Base-by-base conservation (phyloP, 345 rosid species). In the Litchi chinensis region DNA sequence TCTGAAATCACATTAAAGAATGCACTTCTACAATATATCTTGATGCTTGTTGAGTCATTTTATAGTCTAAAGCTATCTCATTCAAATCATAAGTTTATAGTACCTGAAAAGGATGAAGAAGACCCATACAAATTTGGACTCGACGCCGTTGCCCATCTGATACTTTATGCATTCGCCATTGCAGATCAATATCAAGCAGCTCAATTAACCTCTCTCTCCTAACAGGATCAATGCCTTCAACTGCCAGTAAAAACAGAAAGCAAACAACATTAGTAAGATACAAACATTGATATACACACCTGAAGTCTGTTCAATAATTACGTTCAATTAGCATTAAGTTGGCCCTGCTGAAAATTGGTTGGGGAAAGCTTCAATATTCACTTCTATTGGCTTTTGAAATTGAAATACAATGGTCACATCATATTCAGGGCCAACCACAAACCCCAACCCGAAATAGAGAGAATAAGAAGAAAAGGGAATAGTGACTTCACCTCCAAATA, bases 81-180 rank as follows among this genome's bases (percentile, higher is more conserved):
- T 43, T 63, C 24, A 43, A 63, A 15, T 8, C 72, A 70, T 15
- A 85, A 46, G 66, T 73, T 65, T 24, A 39, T 9, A 6, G 21
- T 88, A 93, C 97, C 98, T 93, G 85, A 76, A 93, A 96, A 21
- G 97, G 99, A 80, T 88, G 91, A 82, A 96, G 93, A 76, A 96
- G 98, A 74, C 98, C 99, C 98, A 96, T 90, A 81, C 99, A 96
- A 21, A 96, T 96, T 74, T 96, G 99, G 76, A 96, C 99, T 28
- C 99, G 90, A 11, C 99, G 97, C 10, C 94, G 89, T 81, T 96
- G 99, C 18, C 99, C 99, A 83, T 96, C 99, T 71, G 99, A 96
- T 39, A 93, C 99, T 82, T 96, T 96, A 79, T 96, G 99, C 99
- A 94, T 96, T 80, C 98, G 93, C 99, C 99, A 94, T 73, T 88